A percentile compares a stretch with the other conserved stretches of the same genome.
Conservation (phyloP, 148 eudicot genomes). For the Rhododendron kiyosumense region DNA sequence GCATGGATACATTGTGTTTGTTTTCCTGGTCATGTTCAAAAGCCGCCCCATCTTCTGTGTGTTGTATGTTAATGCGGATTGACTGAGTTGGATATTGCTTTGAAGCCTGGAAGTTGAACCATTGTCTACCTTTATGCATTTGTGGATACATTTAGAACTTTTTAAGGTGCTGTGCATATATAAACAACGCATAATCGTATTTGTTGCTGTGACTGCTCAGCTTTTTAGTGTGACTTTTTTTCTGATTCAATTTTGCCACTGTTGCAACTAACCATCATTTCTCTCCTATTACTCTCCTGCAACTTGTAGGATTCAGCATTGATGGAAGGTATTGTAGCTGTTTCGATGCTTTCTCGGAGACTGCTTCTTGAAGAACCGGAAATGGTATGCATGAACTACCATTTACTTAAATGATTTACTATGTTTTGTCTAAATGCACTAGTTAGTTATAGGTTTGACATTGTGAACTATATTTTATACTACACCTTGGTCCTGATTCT, state of each 20-base stretch:
- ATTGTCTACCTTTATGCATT: background rate
- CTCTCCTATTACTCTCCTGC: background rate
- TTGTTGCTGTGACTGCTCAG: slow-evolving; percentile 7
- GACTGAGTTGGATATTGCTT: background rate
- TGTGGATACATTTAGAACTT: background rate
- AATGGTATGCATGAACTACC: slow-evolving; percentile 32
- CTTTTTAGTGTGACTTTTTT: background rate
- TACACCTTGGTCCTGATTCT: background rate
- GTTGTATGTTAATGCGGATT: background rate
- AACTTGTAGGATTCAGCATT: slow-evolving; percentile 47
- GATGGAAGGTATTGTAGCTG: slow-evolving; percentile 66
- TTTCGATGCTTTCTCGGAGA: slow-evolving; percentile 83
- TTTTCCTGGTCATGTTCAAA: slow-evolving; percentile 5
- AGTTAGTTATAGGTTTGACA: background rate
- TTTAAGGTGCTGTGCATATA: background rate
- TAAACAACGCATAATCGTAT: background rate
- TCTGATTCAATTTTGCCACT: background rate
- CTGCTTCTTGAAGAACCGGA: slow-evolving; percentile 85
- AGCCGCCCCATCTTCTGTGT: background rate
- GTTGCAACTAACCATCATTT: slow-evolving; percentile 3
- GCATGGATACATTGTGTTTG: background rate
- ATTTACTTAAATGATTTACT: background rate
- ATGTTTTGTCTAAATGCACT: background rate
- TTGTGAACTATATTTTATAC: background rate
- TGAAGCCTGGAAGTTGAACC: background rate